Evolutionary conservation across 257 asterid species (phyloP), one percentile per base, ranked within the genome.

Genomic region (Capsicum chinense): DNA sequence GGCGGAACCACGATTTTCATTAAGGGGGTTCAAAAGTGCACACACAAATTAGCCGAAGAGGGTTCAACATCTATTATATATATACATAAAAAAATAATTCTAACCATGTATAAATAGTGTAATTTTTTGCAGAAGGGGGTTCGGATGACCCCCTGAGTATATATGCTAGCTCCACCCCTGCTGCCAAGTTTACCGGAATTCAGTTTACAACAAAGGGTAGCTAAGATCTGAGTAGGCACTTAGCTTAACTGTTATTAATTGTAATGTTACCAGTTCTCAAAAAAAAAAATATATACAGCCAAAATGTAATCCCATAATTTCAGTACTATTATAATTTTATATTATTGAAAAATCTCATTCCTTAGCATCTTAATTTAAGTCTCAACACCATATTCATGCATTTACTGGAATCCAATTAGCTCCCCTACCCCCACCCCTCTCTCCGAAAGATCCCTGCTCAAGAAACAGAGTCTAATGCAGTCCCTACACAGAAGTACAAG

Each of bases 201-300:
- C 80, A 19, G 60, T 50, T 74, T 21, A 73, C 13, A 12, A 13
- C 59, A 3, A 74, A 26, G 19, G 60, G 12, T 21, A 74, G 80
- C 33, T 73, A 73, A 73, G 80, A 73, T 73, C 59, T 47, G 9
- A 47, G 79, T 47, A 71, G 79, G 59, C 17, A 73, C 80, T 47
- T 47, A n/a, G 58, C 80, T 71, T 1, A 71, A 71, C 9, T 47
- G 80, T 71, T 71, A 47, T 7, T n/a, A 71, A 47, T 71, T 47
- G 60, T 12, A 26, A 26, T 26, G 33, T 26, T 26, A 26, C 33
- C 33, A 26, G 33, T 26, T 26, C 33, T 26, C 33, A 26, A 26
- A 26, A 26, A 26, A 26, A 26, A 1, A 26, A 3, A 12, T 26
- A 47, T 11, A 50, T 19, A 12, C 11, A 74, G 62, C 60, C 62